A percentile compares a stretch with the other conserved stretches of the same genome.
phyloP scores from a whole-genome alignment of 371 early-diverging fungal species.

The Actinomortierella wolfii region DNA sequence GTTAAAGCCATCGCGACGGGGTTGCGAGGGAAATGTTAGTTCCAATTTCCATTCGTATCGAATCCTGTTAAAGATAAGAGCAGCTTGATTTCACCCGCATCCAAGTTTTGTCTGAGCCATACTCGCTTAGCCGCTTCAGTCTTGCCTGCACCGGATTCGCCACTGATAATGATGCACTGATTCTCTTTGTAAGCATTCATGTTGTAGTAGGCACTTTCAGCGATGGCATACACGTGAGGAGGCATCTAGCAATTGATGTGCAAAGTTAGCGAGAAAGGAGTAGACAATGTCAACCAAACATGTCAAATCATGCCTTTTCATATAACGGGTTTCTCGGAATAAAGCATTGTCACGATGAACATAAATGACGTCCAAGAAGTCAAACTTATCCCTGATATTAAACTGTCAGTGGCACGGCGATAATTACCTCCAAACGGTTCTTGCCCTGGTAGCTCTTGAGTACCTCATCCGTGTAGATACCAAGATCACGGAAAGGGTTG shows the following conservation, averaged over 20 bases:
- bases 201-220: conserved; percentile 85
- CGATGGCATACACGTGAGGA: conserved; percentile 89
- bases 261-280: neutral
- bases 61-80: neutral
- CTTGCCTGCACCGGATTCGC: conserved; percentile 93
- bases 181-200: conserved; percentile 97
- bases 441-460: conserved; percentile 79
- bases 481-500: conserved; percentile 86
- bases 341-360: no score
- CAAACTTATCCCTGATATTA: neutral
- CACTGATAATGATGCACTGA: conserved; percentile 97
- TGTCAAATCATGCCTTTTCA: no score
- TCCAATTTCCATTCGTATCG: neutral
- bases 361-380: no score
- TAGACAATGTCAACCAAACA: no score
- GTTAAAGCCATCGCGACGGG: neutral
- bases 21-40: neutral
- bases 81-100: no score
- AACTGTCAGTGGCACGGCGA: neutral
- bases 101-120: no score
- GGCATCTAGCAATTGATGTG: conserved; percentile 63
- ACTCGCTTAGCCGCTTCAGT: conserved; percentile 91
- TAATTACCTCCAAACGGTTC: conserved; percentile 78
- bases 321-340: no score
- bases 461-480: conserved; percentile 79